Evolutionary conservation across 768 basidiomycete genomes (phyloP).

Genomic region (Suillus paluster): DNA sequence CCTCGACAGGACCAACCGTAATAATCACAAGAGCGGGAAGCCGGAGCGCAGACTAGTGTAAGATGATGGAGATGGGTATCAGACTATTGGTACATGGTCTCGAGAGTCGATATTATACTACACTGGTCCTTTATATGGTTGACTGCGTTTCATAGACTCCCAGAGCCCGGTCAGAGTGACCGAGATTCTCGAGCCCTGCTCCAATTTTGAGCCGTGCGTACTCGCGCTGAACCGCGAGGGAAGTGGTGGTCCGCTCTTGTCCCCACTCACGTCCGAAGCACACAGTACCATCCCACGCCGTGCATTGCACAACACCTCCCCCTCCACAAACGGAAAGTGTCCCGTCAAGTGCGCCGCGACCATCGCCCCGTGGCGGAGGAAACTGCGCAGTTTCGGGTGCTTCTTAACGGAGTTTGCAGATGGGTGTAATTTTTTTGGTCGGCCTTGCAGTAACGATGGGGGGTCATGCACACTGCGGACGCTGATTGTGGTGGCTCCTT

Average conservation of each 20-base stretch:
- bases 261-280: slow-evolving; percentile 44
- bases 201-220: slow-evolving; percentile 29
- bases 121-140: too few species aligned
- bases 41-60: too few species aligned
- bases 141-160: not conserved
- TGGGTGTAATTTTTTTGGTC: slow-evolving; percentile 10
- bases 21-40: too few species aligned
- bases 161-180: not conserved
- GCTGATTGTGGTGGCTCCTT: slow-evolving; percentile 93
- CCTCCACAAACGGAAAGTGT: slow-evolving; percentile 94
- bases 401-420: slow-evolving; percentile 44
- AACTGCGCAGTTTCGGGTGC: slow-evolving; percentile 83
- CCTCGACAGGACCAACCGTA: too few species aligned
- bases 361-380: slow-evolving; percentile 97
- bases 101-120: too few species aligned
- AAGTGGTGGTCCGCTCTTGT: slow-evolving; percentile 37
- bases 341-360: slow-evolving; percentile 93
- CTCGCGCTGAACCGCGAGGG: slow-evolving; percentile 44
- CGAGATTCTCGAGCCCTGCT: slow-evolving; percentile 34
- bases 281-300: slow-evolving; percentile 83
- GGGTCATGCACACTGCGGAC: slow-evolving; percentile 83
- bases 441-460: too few species aligned
- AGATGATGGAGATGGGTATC: too few species aligned
- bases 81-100: too few species aligned
- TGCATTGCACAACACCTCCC: slow-evolving; percentile 86